phyloP scores from a whole-genome alignment of 2,329 filamentous ascomycete species.

The Rosellinia necatrix region DNA sequence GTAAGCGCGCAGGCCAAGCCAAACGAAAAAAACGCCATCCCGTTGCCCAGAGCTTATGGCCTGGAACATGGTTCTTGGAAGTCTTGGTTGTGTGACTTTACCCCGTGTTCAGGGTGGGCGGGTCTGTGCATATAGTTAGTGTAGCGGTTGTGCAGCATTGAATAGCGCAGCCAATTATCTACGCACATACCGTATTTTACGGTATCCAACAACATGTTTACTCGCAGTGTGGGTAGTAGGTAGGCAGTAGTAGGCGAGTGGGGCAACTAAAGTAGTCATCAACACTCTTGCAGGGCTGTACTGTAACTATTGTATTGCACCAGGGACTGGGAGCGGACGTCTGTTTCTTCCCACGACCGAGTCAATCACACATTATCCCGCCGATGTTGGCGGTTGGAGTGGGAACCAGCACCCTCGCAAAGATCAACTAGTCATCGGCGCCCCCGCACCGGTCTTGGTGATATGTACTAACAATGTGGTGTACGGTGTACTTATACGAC shows the following conservation, averaged over 20 bases:
- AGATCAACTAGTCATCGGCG: conserved; percentile 10
- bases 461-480: neutral
- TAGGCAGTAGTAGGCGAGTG: too few species aligned
- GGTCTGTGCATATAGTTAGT: neutral
- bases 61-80: neutral
- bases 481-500: too few species aligned
- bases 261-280: too few species aligned
- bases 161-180: too few species aligned
- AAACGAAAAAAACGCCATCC: conserved; percentile 1
- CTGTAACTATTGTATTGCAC: too few species aligned
- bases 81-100: neutral
- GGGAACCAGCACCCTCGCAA: neutral
- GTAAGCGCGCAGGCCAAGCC: conserved; percentile 13
- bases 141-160: too few species aligned
- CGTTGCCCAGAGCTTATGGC: conserved; percentile 9
- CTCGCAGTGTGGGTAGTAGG: too few species aligned
- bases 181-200: too few species aligned
- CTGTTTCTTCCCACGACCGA: conserved; percentile 15
- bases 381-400: too few species aligned
- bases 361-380: too few species aligned
- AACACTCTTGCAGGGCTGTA: neutral
- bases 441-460: conserved; percentile 9
- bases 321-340: too few species aligned
- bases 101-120: neutral
- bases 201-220: too few species aligned